Evolutionary conservation across 768 basidiomycete species (phyloP).

Genomic region (Heimioporus sp.): DNA sequence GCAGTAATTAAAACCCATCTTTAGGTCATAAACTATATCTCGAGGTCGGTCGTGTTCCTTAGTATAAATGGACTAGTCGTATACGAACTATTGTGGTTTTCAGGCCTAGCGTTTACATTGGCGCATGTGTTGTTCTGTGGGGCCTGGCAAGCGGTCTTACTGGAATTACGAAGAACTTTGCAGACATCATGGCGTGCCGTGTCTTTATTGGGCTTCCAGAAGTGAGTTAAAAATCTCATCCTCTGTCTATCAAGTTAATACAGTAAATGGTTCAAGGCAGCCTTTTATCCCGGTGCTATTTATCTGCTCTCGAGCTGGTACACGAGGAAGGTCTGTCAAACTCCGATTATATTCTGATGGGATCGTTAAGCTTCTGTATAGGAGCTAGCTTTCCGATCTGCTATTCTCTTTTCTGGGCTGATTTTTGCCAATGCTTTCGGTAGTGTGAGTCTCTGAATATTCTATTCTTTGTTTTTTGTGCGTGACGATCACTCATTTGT

Average conservation of each 20-base stretch:
- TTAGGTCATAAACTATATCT: slow-evolving; percentile 54
- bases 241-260: too few relatives aligned
- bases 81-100: background rate
- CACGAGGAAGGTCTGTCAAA: slow-evolving; percentile 16
- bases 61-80: background rate
- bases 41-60: slow-evolving; percentile 34
- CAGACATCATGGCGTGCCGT: slow-evolving; percentile 55
- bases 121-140: slow-evolving; percentile 59
- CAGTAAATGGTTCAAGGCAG: slow-evolving; percentile 35
- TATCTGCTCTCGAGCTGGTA: slow-evolving; percentile 32
- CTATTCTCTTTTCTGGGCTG: slow-evolving; percentile 56
- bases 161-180: slow-evolving; percentile 55
- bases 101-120: slow-evolving; percentile 64
- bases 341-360: background rate
- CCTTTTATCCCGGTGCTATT: slow-evolving; percentile 60
- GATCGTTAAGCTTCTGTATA: slow-evolving; percentile 14
- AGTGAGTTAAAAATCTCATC: background rate
- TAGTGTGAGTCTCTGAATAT: slow-evolving; percentile 38
- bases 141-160: slow-evolving; percentile 62
- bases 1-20: background rate
- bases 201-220: slow-evolving; percentile 65
- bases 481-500: background rate
- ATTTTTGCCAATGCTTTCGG: slow-evolving; percentile 69
- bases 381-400: slow-evolving; percentile 65
- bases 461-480: too few relatives aligned